These are phyloP conservation scores for Tuber indicum DNA, from an alignment of 495 filamentous ascomycete species.

Conservation along the genomic window DNA sequence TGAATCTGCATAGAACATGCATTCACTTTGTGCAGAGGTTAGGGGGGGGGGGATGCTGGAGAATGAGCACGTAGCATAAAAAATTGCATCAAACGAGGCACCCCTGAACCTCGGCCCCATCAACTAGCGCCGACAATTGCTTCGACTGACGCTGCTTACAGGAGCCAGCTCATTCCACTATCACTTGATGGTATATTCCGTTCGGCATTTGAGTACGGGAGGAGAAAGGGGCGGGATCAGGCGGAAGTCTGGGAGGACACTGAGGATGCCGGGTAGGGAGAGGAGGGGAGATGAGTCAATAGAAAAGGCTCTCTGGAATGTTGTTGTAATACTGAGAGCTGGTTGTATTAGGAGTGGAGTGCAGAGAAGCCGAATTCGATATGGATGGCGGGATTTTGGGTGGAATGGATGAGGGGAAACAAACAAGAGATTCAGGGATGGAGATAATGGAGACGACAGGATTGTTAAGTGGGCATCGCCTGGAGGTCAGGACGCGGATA, in stretches of 20 bases:
- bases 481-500: background rate
- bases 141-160: background rate
- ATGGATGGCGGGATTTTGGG: background rate
- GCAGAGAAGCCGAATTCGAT: background rate
- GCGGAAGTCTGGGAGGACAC: background rate
- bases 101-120: background rate
- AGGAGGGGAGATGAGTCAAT: background rate
- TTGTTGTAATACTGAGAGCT: background rate
- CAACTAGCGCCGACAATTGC: background rate
- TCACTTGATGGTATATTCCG: background rate
- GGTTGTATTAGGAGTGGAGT: background rate
- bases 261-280: background rate
- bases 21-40: background rate
- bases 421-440: background rate
- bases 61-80: background rate
- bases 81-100: background rate
- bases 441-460: background rate
- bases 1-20: background rate
- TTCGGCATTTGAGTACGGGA: background rate
- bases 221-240: background rate
- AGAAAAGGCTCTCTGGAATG: background rate
- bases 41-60: background rate
- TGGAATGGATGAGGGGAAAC: slow-evolving; percentile 1
- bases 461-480: background rate
- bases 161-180: background rate